Base-by-base conservation (phyloP, 257 asterid species). In the Nemophila menziesii region DNA sequence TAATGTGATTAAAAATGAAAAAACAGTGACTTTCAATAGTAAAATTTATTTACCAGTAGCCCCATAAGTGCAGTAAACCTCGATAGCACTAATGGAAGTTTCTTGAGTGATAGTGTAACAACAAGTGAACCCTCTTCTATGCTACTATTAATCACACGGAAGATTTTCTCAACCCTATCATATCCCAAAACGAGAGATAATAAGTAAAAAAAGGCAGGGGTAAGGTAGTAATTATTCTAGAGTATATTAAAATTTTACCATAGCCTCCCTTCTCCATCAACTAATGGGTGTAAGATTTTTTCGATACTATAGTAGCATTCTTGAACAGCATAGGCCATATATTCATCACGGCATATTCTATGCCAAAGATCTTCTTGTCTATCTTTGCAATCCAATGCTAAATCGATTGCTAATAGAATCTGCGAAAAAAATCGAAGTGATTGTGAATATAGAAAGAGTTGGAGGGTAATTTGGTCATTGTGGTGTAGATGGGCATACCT, bases 371-470 rank as follows among this genome's bases (percentile, higher is more conserved):
- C 94, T 52, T 55, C 68, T 58, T 90, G 98, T 17, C 80, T 67
- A 61, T 90, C 98, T 74, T 85, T 79, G 79, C 96, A 90, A 55
- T 90, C 98, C 82, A 81, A 63, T 57, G 98, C 98, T 54, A 84
- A 84, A 68, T 90, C 98, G 42, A 90, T 65, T 36, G 98, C 96
- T 73, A 90, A 66, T 62, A 90, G 68, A 39, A 90, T 90, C 98
- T 89, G 73, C 46, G n/a, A n/a, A 69, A 54, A 56, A 29, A 23
- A 52, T 26, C 48, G 40, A 34, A 22, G 44, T 3, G 54, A 39
- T 33, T 51, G 26, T 45, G 33, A 26, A 56, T 48, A 51, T 33
- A 21, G 24, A 52, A 39, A 42, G 38, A 63, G 21, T 29, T 13
- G 27, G 37, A 44, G 18, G 47, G 24, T 41, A 23, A 54, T 16